A percentile compares a stretch with the other conserved stretches of the same genome.
phyloP scores from a whole-genome alignment of 169 alveolate genomes.

The Plasmodium blacklocki region DNA sequence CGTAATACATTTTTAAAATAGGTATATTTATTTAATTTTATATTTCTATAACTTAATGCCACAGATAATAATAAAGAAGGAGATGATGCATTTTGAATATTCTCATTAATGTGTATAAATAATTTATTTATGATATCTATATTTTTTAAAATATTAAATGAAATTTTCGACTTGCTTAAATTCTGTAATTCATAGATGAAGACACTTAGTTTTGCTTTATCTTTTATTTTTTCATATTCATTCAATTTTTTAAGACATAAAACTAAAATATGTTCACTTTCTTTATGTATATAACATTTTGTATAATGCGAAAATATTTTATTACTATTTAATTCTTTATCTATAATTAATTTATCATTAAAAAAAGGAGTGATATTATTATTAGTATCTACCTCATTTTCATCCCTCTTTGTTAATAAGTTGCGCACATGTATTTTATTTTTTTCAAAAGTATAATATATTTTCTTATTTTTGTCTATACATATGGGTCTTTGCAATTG shows the following conservation, averaged over 20 bases:
- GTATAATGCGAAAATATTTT: conserved; percentile 55
- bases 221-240: conserved; percentile 38
- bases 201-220: conserved; percentile 17
- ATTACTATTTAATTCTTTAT: conserved; percentile 8
- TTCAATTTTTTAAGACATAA: conserved; percentile 36
- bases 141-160: conserved; percentile 35
- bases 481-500: no score
- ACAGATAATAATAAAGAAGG: conserved; percentile 30
- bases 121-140: conserved; percentile 19
- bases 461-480: no score
- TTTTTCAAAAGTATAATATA: no score
- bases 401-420: no score
- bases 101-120: conserved; percentile 20
- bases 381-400: neutral
- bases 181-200: conserved; percentile 59
- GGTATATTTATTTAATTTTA: conserved; percentile 43
- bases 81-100: conserved; percentile 27
- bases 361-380: neutral
- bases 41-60: conserved; percentile 42
- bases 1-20: conserved; percentile 56
- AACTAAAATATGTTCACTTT: conserved; percentile 51
- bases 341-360: neutral
- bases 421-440: no score
- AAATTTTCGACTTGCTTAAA: conserved; percentile 37
- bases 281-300: conserved; percentile 49